Evolutionary conservation across 1,139 yeast genomes (phyloP).

Genomic region (Hyphopichia buzzinii): DNA sequence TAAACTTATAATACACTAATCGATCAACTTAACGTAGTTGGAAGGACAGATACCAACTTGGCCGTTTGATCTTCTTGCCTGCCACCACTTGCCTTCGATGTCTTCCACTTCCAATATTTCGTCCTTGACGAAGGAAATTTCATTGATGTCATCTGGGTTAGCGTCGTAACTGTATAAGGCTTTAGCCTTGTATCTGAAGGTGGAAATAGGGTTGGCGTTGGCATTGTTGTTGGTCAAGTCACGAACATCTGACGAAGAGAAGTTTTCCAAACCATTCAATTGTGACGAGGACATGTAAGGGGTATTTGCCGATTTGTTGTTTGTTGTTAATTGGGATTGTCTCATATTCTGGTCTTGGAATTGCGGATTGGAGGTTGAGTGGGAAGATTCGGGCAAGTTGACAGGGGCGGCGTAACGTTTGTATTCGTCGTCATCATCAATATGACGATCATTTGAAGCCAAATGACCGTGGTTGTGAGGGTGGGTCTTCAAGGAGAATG

Average conservation of each 20-base stretch:
- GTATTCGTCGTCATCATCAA: conserved; percentile 28
- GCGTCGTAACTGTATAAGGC: conserved; percentile 89
- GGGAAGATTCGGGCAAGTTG: conserved; percentile 14
- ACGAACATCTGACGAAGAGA: conserved; percentile 41
- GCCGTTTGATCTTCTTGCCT: conserved; percentile 84
- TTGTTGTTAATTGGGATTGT: conserved; percentile 36
- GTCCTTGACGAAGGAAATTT: conserved; percentile 84
- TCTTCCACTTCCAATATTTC: conserved; percentile 90
- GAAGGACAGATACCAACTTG: conserved; percentile 97
- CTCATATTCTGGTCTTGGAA: conserved; percentile 38
- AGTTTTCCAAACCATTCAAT: conserved; percentile 58
- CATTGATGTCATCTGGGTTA: conserved; percentile 93
- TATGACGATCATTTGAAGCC: conserved; percentile 16
- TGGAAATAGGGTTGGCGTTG: conserved; percentile 24
- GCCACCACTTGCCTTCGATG: conserved; percentile 98
- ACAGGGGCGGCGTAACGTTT: conserved; percentile 25
- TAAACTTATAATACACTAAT: conserved; percentile 13
- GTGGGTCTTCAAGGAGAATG: conserved; percentile 48
- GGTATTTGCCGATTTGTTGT: conserved; percentile 23
- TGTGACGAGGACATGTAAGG: conserved; percentile 57
- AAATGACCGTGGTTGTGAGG: conserved; percentile 29
- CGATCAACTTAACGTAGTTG: conserved; percentile 78
- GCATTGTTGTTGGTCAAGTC: conserved; percentile 31
- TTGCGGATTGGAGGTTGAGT: conserved; percentile 17
- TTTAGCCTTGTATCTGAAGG: conserved; percentile 80